phyloP scores from a whole-genome alignment of 257 asterid genomes.

The Nicotiana noctiflora region DNA sequence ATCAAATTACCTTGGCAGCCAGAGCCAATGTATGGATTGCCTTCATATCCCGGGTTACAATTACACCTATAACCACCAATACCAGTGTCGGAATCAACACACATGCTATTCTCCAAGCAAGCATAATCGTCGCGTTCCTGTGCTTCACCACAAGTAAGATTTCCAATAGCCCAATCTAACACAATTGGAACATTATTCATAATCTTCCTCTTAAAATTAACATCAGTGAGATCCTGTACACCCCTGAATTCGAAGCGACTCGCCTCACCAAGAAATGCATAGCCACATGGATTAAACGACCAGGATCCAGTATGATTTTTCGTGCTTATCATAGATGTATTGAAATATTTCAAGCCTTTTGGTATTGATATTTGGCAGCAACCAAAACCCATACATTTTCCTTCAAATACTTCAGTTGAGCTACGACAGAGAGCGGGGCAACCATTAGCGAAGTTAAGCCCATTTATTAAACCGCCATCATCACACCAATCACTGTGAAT shows the following conservation, averaged over 20 bases:
- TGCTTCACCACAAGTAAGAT: conserved; percentile 32
- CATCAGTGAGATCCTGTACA: conserved; percentile 38
- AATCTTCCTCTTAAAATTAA: conserved; percentile 25
- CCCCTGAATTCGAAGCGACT: conserved; percentile 37
- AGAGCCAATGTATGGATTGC: conserved; percentile 57
- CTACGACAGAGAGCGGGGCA: conserved; percentile 34
- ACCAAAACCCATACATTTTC: conserved; percentile 44
- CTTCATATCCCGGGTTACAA: conserved; percentile 47
- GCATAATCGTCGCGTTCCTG: conserved; percentile 19
- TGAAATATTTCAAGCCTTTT: conserved; percentile 30
- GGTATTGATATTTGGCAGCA: conserved; percentile 54
- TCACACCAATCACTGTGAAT: conserved; percentile 48
- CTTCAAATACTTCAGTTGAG: conserved; percentile 26
- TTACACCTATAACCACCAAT: conserved; percentile 54
- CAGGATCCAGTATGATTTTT: background rate
- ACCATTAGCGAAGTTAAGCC: conserved; percentile 27
- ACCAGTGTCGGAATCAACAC: conserved; percentile 42
- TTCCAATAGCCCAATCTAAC: conserved; percentile 64
- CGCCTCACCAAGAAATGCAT: conserved; percentile 57
- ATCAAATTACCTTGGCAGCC: conserved; percentile 48
- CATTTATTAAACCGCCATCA: conserved; percentile 23
- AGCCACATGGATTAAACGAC: conserved; percentile 42
- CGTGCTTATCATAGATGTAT: background rate
- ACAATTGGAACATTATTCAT: conserved; percentile 33
- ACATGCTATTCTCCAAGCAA: conserved; percentile 36